These are phyloP conservation scores for Verticillium albo-atrum DNA, from an alignment of 2,329 filamentous ascomycete species.

Conservation along the genomic window DNA sequence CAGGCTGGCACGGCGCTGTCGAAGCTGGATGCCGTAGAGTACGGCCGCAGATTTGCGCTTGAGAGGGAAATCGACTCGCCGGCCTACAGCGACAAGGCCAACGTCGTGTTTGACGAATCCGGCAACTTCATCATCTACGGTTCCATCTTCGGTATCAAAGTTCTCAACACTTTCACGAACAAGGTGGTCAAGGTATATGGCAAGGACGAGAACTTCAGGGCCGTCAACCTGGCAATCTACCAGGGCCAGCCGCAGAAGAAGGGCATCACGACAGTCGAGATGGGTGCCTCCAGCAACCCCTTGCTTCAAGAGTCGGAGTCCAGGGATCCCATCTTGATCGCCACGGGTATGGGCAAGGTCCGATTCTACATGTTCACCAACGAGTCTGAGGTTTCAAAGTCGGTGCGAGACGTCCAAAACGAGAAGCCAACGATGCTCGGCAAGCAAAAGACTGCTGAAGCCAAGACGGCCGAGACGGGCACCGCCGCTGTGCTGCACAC, in stretches of 20 bases:
- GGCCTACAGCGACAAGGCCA: slow-evolving; percentile 64
- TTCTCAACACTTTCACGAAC: slow-evolving; percentile 94
- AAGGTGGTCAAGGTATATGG: slow-evolving; percentile 86
- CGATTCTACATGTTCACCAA: slow-evolving; percentile 99
- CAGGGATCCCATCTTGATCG: slow-evolving; percentile 82
- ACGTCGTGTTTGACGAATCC: slow-evolving; percentile 93
- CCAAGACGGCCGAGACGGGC: slow-evolving; percentile 67
- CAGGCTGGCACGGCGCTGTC: slow-evolving; percentile 81
- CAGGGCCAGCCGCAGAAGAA: slow-evolving; percentile 96
- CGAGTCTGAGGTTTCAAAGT: slow-evolving; percentile 76
- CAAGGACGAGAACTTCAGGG: slow-evolving; percentile 81
- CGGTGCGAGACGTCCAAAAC: slow-evolving; percentile 86
- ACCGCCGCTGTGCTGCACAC: slow-evolving; percentile 85
- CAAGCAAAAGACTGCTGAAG: slow-evolving; percentile 49
- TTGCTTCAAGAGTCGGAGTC: slow-evolving; percentile 87
- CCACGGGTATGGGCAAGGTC: slow-evolving; percentile 79
- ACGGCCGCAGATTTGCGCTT: slow-evolving; percentile 79
- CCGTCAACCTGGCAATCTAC: slow-evolving; percentile 80
- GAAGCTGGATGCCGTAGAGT: slow-evolving; percentile 85
- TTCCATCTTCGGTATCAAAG: slow-evolving; percentile 87
- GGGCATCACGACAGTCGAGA: slow-evolving; percentile 86
- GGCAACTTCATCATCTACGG: slow-evolving; percentile 94
- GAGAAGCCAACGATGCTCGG: slow-evolving; percentile 74
- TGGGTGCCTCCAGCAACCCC: slow-evolving; percentile 94
- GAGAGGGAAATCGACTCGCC: slow-evolving; percentile 81